phyloP scores from a whole-genome alignment of 305 asterid genomes.

The Rubia occidens region DNA sequence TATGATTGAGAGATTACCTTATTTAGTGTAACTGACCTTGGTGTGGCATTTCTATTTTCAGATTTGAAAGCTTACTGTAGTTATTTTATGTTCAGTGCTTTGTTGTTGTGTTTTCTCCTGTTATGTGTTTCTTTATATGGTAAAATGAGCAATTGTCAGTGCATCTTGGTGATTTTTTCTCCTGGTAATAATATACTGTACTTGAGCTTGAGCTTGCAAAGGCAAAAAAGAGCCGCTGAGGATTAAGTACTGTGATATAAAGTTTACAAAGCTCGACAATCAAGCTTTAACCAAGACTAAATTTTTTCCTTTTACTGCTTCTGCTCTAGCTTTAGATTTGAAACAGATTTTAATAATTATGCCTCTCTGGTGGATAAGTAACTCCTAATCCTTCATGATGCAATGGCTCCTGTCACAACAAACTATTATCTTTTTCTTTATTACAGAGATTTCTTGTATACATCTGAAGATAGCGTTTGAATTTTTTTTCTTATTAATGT shows the following conservation, averaged over 20 bases:
- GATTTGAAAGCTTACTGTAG: background rate
- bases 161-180: background rate
- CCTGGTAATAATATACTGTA: background rate
- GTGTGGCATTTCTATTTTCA: background rate
- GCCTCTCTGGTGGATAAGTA: background rate
- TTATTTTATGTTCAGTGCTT: background rate
- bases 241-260: background rate
- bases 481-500: too few species aligned
- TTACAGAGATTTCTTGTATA: too few species aligned
- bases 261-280: background rate
- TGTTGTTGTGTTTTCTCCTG: background rate
- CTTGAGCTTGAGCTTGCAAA: background rate
- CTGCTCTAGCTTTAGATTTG: background rate
- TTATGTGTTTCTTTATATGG: background rate
- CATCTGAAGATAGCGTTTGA: too few species aligned
- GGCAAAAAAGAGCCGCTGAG: background rate
- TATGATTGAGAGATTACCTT: background rate
- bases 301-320: background rate
- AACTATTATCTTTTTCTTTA: too few species aligned
- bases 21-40: background rate
- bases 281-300: background rate
- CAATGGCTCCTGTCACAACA: too few species aligned
- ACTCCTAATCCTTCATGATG: background rate
- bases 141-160: background rate
- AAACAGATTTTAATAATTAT: background rate